Evolutionary conservation across 495 filamentous ascomycete genomes (phyloP).

Genomic region (Penicillium canescens): DNA sequence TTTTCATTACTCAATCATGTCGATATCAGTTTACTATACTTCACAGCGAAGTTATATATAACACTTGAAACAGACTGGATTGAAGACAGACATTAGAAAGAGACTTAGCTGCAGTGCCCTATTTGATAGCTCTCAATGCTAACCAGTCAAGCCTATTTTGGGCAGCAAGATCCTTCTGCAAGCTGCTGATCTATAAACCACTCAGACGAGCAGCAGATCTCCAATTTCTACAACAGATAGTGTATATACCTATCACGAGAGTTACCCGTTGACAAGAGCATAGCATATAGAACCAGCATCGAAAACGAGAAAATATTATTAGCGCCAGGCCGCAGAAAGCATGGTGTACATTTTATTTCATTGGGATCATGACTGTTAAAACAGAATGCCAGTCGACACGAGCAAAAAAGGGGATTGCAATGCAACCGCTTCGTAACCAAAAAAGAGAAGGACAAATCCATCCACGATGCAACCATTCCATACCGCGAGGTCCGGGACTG

Average conservation of each 20-base stretch:
- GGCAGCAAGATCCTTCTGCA: too few species aligned
- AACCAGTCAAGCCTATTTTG: too few species aligned
- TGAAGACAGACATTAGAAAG: too few species aligned
- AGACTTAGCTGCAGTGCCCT: too few species aligned
- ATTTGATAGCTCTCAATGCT: not conserved
- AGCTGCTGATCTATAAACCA: too few species aligned
- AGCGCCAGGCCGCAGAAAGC: constrained; percentile 15
- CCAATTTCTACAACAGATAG: too few species aligned
- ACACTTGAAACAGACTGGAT: too few species aligned
- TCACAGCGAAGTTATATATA: too few species aligned
- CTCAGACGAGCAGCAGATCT: too few species aligned
- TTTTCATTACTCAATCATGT: too few species aligned
- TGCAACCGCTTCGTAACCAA: constrained; percentile 27
- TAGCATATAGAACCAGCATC: not conserved
- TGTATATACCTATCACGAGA: too few species aligned
- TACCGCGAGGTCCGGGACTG: not conserved
- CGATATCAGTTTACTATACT: too few species aligned
- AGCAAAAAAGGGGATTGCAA: constrained; percentile 19
- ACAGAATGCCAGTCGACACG: constrained; percentile 38
- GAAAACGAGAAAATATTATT: not conserved
- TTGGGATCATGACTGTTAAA: constrained; percentile 42
- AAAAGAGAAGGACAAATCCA: constrained; percentile 11
- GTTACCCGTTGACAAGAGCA: not conserved
- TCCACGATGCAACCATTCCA: constrained; percentile 16
- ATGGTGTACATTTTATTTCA: constrained; percentile 38